Percentiles rank a stretch among this genome's conserved stretches.
phyloP scores from a whole-genome alignment of 495 filamentous ascomycete genomes.

The Lasiosphaeriaceae sp. region DNA sequence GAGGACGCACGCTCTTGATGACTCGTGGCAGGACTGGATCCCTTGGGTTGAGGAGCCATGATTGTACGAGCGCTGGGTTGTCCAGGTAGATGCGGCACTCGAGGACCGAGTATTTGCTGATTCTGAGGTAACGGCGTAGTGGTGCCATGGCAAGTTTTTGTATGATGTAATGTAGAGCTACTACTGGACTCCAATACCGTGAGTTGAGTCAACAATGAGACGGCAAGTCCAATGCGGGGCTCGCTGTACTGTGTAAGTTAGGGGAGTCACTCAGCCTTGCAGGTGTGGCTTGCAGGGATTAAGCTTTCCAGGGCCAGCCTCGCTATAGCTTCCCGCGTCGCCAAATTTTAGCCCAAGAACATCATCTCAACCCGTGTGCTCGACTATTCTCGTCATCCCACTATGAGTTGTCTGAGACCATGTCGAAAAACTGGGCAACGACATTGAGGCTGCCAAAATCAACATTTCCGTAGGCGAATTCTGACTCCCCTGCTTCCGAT shows the following conservation, averaged over 20 bases:
- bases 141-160: constrained; percentile 60
- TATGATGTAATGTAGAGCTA: neutral
- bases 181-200: neutral
- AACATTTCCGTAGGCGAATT: constrained; percentile 41
- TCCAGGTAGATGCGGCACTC: constrained; percentile 96
- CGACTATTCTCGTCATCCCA: neutral
- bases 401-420: constrained; percentile 27
- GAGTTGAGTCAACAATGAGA: neutral
- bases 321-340: constrained; percentile 7
- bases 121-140: constrained; percentile 76
- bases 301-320: constrained; percentile 2
- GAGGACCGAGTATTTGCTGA: constrained; percentile 84
- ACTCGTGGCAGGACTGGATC: constrained; percentile 73
- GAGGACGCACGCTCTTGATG: constrained; percentile 74
- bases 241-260: no score
- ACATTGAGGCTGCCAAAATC: constrained; percentile 48
- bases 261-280: no score
- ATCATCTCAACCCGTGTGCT: neutral
- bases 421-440: constrained; percentile 48
- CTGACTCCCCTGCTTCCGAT: neutral
- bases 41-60: constrained; percentile 76
- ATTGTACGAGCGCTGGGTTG: constrained; percentile 69
- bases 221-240: no score
- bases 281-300: constrained; percentile 13
- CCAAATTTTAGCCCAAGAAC: constrained; percentile 6